Conservation (phyloP, 2,329 filamentous ascomycete genomes). For the Penicillium brasilianum region DNA sequence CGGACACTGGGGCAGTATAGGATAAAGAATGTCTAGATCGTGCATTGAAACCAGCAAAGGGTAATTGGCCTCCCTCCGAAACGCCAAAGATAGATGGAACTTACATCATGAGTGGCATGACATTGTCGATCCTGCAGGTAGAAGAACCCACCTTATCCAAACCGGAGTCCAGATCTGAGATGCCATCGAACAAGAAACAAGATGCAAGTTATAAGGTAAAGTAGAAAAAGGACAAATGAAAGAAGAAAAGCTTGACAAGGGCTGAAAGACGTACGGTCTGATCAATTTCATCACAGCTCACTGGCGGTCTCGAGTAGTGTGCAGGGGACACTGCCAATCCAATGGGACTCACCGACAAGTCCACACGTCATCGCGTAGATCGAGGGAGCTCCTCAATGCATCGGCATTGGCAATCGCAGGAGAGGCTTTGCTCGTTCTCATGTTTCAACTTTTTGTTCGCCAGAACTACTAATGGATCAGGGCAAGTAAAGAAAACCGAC, state of each 20-base stretch:
- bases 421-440: neutral
- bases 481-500: constrained; percentile 34
- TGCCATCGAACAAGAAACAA: constrained; percentile 6
- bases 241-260: constrained; percentile 18
- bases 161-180: constrained; percentile 12
- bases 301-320: constrained; percentile 6
- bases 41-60: neutral
- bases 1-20: neutral
- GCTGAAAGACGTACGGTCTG: constrained; percentile 29
- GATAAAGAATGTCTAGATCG: neutral
- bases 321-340: constrained; percentile 5
- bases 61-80: constrained; percentile 23
- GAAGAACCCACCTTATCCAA: constrained; percentile 7
- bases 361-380: constrained; percentile 2
- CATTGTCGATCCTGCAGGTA: constrained; percentile 13
- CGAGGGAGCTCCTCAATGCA: neutral
- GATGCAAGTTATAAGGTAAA: neutral
- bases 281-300: constrained; percentile 15
- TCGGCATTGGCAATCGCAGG: neutral
- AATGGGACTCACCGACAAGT: constrained; percentile 18
- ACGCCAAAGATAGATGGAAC: constrained; percentile 23
- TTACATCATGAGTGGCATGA: constrained; percentile 25
- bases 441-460: constrained; percentile 23
- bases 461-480: constrained; percentile 44
- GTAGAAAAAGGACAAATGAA: neutral